Base-by-base conservation (phyloP, 495 filamentous ascomycete genomes). In the Daldinia concentrica region DNA sequence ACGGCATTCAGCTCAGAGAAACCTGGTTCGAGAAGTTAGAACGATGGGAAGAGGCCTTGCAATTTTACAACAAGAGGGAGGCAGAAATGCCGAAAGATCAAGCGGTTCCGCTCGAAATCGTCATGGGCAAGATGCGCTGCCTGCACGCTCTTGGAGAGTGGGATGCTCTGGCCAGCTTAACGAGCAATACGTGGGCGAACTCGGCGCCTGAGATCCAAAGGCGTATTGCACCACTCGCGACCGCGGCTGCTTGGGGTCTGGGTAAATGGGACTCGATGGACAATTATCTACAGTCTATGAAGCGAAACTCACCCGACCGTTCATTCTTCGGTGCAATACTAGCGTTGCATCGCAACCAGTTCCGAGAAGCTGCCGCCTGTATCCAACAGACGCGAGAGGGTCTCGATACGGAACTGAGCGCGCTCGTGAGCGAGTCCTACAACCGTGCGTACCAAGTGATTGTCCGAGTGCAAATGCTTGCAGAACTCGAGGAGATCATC, bases 81-180 rank as follows among this genome's bases (percentile, higher is more conserved):
- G 87, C 90, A 8, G 92, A 97, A 54, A 77, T 86, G 51, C 87
- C 84, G 11, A 85, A 86, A 8, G 84, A 86, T 36, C 76, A 81
- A 39, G 86, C 89, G 3, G 82, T 87, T 6, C 92, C 91, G 0
- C 91, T 98, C 68, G 94, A 98, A 60, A 90, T 98, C 36, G 95
- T 95, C 5, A 97, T 98, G 93, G 95, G 95, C 66, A 98, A 99
- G 80, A 99, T 99, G 95, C 91, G 96, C 17, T 99, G 95, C 86
- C 82, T 98, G 43, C 96, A 99, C 75, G 95, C 95, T 32, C 86
- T 99, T 34, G 96, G 95, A 45, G 95, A 99, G 78, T 99, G 95
- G 94, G 96, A 97, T 70, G 87, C 92, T 12, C 84, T 99, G 9
- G 94, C 95, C 9, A 85, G 88, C 45, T 86, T 99, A 36, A 93